Conservation (phyloP, 1,284 basidiomycete genomes). For the Amylostereum areolatum region DNA sequence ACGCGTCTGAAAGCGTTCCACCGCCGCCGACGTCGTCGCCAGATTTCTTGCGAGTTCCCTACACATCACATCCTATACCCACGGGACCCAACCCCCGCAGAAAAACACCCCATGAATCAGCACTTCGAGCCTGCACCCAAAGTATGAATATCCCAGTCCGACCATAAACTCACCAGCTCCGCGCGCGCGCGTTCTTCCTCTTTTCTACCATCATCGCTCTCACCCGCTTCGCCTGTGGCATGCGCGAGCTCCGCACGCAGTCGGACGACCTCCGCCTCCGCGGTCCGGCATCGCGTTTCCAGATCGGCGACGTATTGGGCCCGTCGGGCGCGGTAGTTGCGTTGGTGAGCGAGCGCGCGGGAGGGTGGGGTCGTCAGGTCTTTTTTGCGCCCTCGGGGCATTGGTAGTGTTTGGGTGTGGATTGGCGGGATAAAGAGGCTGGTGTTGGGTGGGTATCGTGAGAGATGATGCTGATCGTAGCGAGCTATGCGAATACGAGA, state of each 20-base stretch:
- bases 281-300: conserved; percentile 43
- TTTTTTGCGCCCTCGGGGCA: conserved; percentile 62
- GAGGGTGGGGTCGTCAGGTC: conserved; percentile 46
- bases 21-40: background rate
- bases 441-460: too few species aligned
- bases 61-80: background rate
- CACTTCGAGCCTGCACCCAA: background rate
- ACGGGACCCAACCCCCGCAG: background rate
- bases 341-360: conserved; percentile 42
- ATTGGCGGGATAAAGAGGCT: conserved; percentile 1
- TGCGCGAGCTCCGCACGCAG: conserved; percentile 41
- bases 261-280: conserved; percentile 48
- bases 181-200: background rate
- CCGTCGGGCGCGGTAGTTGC: conserved; percentile 59
- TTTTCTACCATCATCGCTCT: background rate
- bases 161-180: background rate
- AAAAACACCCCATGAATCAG: background rate
- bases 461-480: too few species aligned
- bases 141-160: background rate
- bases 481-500: too few species aligned
- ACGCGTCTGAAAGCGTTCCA: background rate
- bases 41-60: background rate
- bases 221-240: background rate
- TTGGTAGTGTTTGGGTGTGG: conserved; percentile 16
- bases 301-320: conserved; percentile 50